Conservation (phyloP, 1,139 yeast species). For the Zygosaccharomyces pseudobailii region DNA sequence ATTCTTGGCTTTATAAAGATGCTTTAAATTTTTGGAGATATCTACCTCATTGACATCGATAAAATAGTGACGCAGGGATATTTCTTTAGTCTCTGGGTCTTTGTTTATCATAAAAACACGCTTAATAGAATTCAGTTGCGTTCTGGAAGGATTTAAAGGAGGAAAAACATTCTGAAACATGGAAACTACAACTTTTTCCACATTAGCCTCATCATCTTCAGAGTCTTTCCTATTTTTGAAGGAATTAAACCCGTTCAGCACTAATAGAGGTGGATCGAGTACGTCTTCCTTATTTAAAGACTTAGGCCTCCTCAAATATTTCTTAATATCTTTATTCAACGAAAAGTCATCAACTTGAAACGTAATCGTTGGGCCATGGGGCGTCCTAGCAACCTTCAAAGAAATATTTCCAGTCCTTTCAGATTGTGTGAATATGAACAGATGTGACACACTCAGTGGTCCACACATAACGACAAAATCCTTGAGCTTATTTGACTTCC, state of each 20-base stretch:
- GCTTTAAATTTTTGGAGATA: slow-evolving; percentile 73
- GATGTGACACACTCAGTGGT: slow-evolving; percentile 86
- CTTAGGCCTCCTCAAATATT: slow-evolving; percentile 64
- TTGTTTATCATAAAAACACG: slow-evolving; percentile 82
- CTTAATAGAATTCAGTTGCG: slow-evolving; percentile 68
- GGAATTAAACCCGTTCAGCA: slow-evolving; percentile 74
- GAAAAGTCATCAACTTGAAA: slow-evolving; percentile 76
- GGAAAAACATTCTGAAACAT: slow-evolving; percentile 96
- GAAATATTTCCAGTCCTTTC: slow-evolving; percentile 75
- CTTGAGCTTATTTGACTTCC: slow-evolving; percentile 78
- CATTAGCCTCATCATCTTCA: slow-evolving; percentile 41
- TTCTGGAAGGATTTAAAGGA: slow-evolving; percentile 75
- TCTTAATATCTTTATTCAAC: slow-evolving; percentile 74
- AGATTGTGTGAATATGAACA: slow-evolving; percentile 81
- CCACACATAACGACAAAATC: slow-evolving; percentile 97
- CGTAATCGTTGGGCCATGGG: slow-evolving; percentile 90
- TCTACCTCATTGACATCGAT: slow-evolving; percentile 86
- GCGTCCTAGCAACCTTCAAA: slow-evolving; percentile 78
- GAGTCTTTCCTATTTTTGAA: slow-evolving; percentile 25
- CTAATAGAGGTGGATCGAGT: slow-evolving; percentile 79
- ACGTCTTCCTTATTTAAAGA: slow-evolving; percentile 65
- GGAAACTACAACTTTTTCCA: slow-evolving; percentile 77
- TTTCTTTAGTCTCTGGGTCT: slow-evolving; percentile 60
- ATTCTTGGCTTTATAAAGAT: slow-evolving; percentile 62
- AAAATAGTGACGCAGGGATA: slow-evolving; percentile 86